phyloP scores from a whole-genome alignment of 441 rosid genomes.

The Gossypium lobatum region DNA sequence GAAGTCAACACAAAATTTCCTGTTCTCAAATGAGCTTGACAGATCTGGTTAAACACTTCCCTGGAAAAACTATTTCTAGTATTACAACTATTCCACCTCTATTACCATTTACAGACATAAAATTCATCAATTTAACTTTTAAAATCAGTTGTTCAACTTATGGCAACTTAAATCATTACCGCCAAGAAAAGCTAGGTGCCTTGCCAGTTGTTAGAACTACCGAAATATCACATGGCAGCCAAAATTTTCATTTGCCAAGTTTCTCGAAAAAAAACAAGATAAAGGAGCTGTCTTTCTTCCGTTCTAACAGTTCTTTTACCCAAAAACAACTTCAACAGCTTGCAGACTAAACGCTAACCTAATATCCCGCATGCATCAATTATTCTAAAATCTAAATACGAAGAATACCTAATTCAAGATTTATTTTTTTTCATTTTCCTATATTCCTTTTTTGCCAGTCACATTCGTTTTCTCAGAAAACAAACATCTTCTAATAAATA shows the following conservation, averaged over 20 bases:
- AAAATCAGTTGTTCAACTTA: neutral
- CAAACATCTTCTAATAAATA: slow-evolving; percentile 1
- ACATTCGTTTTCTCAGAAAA: slow-evolving; percentile 3
- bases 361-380: neutral
- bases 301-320: neutral
- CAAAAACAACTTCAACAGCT: neutral
- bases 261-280: neutral
- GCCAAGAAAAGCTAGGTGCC: neutral
- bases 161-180: neutral
- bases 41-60: neutral
- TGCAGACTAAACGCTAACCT: neutral
- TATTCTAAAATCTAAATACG: neutral
- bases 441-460: neutral
- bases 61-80: neutral
- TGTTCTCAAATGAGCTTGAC: neutral
- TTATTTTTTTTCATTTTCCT: neutral
- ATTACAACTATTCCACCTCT: neutral
- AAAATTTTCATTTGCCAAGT: neutral
- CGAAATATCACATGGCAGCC: neutral
- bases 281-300: neutral
- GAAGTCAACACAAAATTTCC: neutral
- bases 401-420: neutral
- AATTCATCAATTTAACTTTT: neutral
- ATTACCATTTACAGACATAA: neutral
- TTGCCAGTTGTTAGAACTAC: neutral